Percentiles rank a stretch among this genome's conserved stretches.
These are phyloP conservation scores for Cucumis sativus DNA, from an alignment of 306 rosid genomes.

Conservation along the genomic window Cucumber_9930_V3 NC_026657.2:16343001-16343500, in stretches of 20 bases:
- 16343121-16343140: background rate
- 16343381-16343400: too few species aligned
- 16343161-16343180: background rate
- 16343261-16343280: too few species aligned
- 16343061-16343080: constrained; percentile 12
- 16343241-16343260: background rate
- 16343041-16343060: constrained; percentile 17
- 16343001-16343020: constrained; percentile 33
- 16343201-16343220: background rate
- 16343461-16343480: too few species aligned
- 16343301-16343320: too few species aligned
- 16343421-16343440: too few species aligned
- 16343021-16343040: constrained; percentile 11
- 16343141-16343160: constrained; percentile 6
- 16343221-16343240: background rate
- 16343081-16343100: constrained; percentile 17
- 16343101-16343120: constrained; percentile 17
- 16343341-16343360: too few species aligned
- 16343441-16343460: too few species aligned
- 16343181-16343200: background rate
- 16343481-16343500: too few species aligned
- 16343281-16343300: too few species aligned
- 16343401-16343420: too few species aligned
- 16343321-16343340: too few species aligned
- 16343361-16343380: too few species aligned